Evolutionary conservation across 2,329 filamentous ascomycete species (phyloP), one percentile per base, ranked within the genome.

Genomic region (Botrytis galanthina): DNA sequence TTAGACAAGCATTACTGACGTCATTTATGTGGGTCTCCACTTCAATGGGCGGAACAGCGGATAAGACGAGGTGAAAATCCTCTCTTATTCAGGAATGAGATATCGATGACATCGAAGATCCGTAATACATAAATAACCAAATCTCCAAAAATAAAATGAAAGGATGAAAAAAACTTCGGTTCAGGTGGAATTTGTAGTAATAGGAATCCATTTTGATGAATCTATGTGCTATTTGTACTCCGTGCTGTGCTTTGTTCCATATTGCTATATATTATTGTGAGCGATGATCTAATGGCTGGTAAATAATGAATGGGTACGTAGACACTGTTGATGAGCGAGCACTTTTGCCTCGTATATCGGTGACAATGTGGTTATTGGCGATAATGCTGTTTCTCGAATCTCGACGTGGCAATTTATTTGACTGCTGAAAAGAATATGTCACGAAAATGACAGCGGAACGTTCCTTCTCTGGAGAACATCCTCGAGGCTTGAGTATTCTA

Each of bases 361-460:
- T 64, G 32, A 48, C 42, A 51, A n/a, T n/a, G 48, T 26, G 22
- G 9, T 46, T 46, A 46, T 42, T 44, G 44, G 29, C 39, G 60
- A 44, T 10, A 20, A 64, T 64, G n/a, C 39, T 35, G 20, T 32
- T 32, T 44, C 26, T 44, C n/a, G 61, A 22, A 18, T 46, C 29
- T 44, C 42, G 42, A 66, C 42, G 29, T 66, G 42, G 42, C 42
- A 48, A 48, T 66, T 48, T 32, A 48, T 48, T 48, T 32, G 29
- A 35, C n/a, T 35, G 44, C 26, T 35, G 42, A 35, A 35, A 16
- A 48, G 42, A 35, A 6, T 46, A 48, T 48, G n/a, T 14, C 16
- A 22, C 62, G 51, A 48, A 32, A 66, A 26, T 66, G 42, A 51
- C 44, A 67, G 63, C 63, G 39, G 63, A 46, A 67, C 44, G 29